These are phyloP conservation scores for Penicillium macrosclerotiorum DNA, from an alignment of 495 filamentous ascomycete species.

Conservation along the genomic window DNA sequence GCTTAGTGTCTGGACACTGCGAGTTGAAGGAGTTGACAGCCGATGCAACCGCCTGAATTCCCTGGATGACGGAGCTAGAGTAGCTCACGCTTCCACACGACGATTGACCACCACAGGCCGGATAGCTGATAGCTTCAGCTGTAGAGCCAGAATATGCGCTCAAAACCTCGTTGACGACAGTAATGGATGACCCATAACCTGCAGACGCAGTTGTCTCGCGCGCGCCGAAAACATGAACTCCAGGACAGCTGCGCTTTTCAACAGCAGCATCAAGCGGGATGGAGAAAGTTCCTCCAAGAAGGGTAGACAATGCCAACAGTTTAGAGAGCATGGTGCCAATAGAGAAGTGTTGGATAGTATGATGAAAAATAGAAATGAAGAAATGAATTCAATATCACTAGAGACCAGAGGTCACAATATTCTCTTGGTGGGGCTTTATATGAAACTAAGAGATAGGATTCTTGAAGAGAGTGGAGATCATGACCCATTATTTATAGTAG, in stretches of 20 bases:
- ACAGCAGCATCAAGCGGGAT: constrained; percentile 14
- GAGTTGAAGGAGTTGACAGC: constrained; percentile 55
- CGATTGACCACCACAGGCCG: constrained; percentile 57
- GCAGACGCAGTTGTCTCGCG: constrained; percentile 59
- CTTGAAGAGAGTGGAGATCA: no score
- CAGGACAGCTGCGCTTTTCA: constrained; percentile 40
- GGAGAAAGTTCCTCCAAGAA: constrained; percentile 17
- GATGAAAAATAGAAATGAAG: no score
- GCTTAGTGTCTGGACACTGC: constrained; percentile 54
- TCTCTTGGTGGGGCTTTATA: no score
- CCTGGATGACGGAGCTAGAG: constrained; percentile 49
- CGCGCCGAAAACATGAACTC: constrained; percentile 61
- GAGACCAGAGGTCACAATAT: no score
- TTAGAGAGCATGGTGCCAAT: constrained; percentile 10
- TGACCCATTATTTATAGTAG: no score
- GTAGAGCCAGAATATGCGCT: constrained; percentile 49
- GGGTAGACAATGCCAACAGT: constrained; percentile 8
- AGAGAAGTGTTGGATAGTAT: no score
- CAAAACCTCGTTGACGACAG: constrained; percentile 50
- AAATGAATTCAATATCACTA: no score
- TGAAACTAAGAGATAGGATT: no score
- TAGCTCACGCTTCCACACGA: constrained; percentile 52
- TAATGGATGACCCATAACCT: constrained; percentile 51
- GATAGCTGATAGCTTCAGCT: constrained; percentile 55
- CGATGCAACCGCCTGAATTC: constrained; percentile 50